phyloP scores from a whole-genome alignment of 768 basidiomycete genomes.

The Solioccasus polychromus region DNA sequence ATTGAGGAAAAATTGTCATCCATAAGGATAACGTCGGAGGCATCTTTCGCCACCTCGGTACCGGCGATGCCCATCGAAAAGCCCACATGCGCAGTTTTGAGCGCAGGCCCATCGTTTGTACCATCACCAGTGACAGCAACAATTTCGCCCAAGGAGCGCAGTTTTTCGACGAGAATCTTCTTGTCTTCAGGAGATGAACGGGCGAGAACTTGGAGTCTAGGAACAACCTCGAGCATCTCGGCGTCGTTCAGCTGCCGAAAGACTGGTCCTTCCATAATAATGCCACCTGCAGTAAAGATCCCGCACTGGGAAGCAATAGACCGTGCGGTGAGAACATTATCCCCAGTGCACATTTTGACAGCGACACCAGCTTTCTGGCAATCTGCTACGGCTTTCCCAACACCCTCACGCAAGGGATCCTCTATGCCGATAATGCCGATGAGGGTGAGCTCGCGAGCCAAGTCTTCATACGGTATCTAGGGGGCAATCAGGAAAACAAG shows the following conservation, averaged over 20 bases:
- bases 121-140: constrained; percentile 98
- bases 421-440: constrained; percentile 94
- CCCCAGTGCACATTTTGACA: constrained; percentile 99
- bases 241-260: constrained; percentile 74
- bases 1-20: constrained; percentile 96
- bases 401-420: constrained; percentile 90
- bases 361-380: constrained; percentile 87
- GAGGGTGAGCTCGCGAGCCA: constrained; percentile 74
- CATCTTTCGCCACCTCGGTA: constrained; percentile 98
- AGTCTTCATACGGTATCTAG: constrained; percentile 65
- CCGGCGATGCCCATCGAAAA: constrained; percentile 97
- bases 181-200: constrained; percentile 98
- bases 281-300: constrained; percentile 88
- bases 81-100: constrained; percentile 94
- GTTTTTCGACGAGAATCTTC: constrained; percentile 84
- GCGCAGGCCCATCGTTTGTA: constrained; percentile 95
- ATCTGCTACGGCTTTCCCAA: constrained; percentile 82
- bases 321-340: constrained; percentile 93
- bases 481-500: constrained; percentile 9
- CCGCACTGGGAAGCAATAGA: constrained; percentile 96
- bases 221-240: constrained; percentile 81
- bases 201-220: constrained; percentile 92
- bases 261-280: constrained; percentile 97
- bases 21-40: constrained; percentile 98
- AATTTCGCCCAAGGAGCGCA: constrained; percentile 83